phyloP scores from a whole-genome alignment of 2,329 filamentous ascomycete genomes.

The Rugonectria rugulosa region DNA sequence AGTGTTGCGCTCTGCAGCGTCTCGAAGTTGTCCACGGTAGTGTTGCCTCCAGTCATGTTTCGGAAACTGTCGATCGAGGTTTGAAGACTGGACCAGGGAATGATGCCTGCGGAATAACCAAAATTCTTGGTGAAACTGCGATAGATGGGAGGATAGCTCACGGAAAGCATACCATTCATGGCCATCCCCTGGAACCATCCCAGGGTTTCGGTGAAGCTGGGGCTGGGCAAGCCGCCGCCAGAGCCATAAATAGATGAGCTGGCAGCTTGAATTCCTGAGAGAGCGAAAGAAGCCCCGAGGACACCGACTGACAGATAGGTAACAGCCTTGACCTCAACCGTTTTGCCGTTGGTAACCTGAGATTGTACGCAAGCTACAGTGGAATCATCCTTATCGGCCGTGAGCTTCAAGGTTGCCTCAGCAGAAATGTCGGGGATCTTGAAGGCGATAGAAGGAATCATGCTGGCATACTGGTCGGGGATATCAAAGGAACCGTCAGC shows the following conservation, averaged over 20 bases:
- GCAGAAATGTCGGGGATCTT: constrained; percentile 89
- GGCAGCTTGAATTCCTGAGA: constrained; percentile 76
- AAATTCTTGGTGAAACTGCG: constrained; percentile 93
- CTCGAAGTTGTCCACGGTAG: constrained; percentile 79
- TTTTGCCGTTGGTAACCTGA: constrained; percentile 86
- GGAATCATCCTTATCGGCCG: constrained; percentile 62
- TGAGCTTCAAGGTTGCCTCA: constrained; percentile 79
- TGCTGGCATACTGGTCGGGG: constrained; percentile 71
- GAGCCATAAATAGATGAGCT: constrained; percentile 65
- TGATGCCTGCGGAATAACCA: constrained; percentile 84
- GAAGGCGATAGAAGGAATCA: constrained; percentile 91
- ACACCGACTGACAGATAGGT: constrained; percentile 86
- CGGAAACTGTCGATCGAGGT: constrained; percentile 85
- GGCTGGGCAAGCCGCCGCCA: constrained; percentile 72
- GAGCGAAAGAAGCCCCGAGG: constrained; percentile 80
- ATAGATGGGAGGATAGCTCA: constrained; percentile 87
- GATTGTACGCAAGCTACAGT: constrained; percentile 86
- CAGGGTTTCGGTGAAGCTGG: constrained; percentile 85
- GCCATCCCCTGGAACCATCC: constrained; percentile 94
- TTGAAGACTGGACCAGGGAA: constrained; percentile 85
- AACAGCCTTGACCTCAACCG: constrained; percentile 75
- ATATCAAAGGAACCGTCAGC: constrained; percentile 77
- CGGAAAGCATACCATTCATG: constrained; percentile 95
- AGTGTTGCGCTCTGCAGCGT: constrained; percentile 80
- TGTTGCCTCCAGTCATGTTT: constrained; percentile 80